Evolutionary conservation across 1,284 basidiomycete species (phyloP), one percentile per base, ranked within the genome.

Genomic region (Xerocomus minutiporus): DNA sequence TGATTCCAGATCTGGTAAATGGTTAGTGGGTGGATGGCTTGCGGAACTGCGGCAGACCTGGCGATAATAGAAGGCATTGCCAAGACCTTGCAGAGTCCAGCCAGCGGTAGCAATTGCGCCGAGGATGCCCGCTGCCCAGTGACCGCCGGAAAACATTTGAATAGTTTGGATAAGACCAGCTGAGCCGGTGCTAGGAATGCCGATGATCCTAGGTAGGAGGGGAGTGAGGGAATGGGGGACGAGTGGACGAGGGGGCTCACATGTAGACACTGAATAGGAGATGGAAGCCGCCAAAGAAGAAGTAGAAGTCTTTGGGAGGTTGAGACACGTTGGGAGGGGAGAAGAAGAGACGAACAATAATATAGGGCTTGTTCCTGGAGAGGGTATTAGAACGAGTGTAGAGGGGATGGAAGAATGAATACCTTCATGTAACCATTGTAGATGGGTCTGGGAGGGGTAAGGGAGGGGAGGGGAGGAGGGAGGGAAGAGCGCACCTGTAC

Each of bases 361-460:
- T 91, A 91, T 65, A 91, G 71, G 5, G 89, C 80, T 82, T 91
- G 88, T 73, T 91, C 88, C 89, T 91, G 50, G 23, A 41, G 25
- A 43, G 62, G 20, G 46, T 15, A 44, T 60, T 53, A 65, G 36
- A 12, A 48, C 52, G 50, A 13, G 48, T 9, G 41, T 35, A 55
- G 35, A 60, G 47, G 46, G 56, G 36, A 35, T 46, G 35, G 15
- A 36, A 47, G 29, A 32, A 50, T 57, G 70, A 75, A 69, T 67
- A 88, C 93, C 80, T 97, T 96, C 86, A 93, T 93, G 75, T 93
- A 94, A 46, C 91, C 95, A 63, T 96, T 95, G 77, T 98, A 98
- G 65, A 96, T 88, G 2, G 96, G 95, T 63, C 93, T 90, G 52
- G 49, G 59, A 35, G 56, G 55, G 36, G 53, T 49, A 52, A 57